phyloP scores from a whole-genome alignment of 305 asterid genomes.

The Fraxinus latifolia region DNA sequence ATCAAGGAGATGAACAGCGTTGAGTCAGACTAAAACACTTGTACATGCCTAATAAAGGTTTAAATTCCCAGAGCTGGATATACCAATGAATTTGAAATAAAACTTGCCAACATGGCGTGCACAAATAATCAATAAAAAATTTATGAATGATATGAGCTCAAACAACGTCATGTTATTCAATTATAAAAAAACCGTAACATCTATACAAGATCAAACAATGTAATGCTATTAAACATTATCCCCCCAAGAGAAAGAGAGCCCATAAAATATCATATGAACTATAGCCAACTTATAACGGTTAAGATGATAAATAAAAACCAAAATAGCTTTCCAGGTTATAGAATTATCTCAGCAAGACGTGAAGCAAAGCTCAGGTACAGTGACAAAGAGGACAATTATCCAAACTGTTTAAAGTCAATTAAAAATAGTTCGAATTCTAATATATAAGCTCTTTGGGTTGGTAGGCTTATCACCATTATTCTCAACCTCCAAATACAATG shows the following conservation, averaged over 20 bases:
- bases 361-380: neutral
- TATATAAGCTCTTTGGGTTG: neutral
- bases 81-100: neutral
- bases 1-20: neutral
- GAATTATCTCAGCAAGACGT: neutral
- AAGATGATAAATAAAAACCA: neutral
- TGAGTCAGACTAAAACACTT: neutral
- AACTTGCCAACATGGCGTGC: neutral
- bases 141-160: neutral
- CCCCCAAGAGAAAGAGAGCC: neutral
- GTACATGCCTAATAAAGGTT: neutral
- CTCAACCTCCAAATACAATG: neutral
- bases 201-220: neutral
- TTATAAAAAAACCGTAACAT: neutral
- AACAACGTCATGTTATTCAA: neutral
- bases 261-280: neutral
- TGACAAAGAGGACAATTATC: neutral
- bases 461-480: neutral
- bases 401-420: neutral
- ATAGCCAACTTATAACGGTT: neutral
- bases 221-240: neutral
- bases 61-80: neutral
- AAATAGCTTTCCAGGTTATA: neutral
- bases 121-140: neutral
- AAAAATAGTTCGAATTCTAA: neutral